Base-by-base conservation (phyloP, 257 asterid species). In the Anisodus acutangulus region DNA sequence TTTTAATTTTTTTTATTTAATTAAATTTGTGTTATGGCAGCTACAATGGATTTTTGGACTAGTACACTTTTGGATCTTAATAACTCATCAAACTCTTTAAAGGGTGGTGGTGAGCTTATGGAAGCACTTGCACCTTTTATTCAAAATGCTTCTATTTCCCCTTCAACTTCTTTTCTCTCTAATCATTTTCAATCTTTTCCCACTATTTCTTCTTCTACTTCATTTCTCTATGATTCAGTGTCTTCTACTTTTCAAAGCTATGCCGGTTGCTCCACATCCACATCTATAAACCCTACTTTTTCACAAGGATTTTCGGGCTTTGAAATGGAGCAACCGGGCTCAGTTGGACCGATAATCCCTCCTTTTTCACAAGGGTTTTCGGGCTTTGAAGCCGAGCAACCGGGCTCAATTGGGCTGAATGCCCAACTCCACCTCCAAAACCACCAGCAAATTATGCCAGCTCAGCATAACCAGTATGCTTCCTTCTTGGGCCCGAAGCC, bases 41-140 rank as follows among this genome's bases (percentile, higher is more conserved):
- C 95, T 87, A 60, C 97, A 11, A 89, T 89, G 97, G 93, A 92
- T 88, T 89, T 90, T 84, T 92, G 98, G 96, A 91, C 88, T 88
- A 86, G 85, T 87, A 49, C 89, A 11, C 84, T 79, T 78, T 84
- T 90, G 82, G 93, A 89, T 85, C 35, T 59, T 43, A 55, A 31
- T 31, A 31, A 79, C 13, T 51, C 76, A 74, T 74, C 81, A 49
- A 89, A 91, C 66, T 91, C 94, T 13, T 90, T 89, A 4, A 69
- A 51, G 47, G 98, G 97, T 62, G 84, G 84, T 71, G 94, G 94
- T 63, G 99, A 96, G 86, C 85, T 96, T 1, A 96, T 96, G 99
- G 98, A 96, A 89, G 99, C 94, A 87, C 98, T 96, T 91, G 97
- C 86, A 57, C 98, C 99, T 93, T 96, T 96, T 92, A 92, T 93